A percentile compares a stretch with the other conserved stretches of the same genome.
These are phyloP conservation scores for Rubia yunnanensis DNA, from an alignment of 257 asterid genomes.

Conservation along the genomic window DNA sequence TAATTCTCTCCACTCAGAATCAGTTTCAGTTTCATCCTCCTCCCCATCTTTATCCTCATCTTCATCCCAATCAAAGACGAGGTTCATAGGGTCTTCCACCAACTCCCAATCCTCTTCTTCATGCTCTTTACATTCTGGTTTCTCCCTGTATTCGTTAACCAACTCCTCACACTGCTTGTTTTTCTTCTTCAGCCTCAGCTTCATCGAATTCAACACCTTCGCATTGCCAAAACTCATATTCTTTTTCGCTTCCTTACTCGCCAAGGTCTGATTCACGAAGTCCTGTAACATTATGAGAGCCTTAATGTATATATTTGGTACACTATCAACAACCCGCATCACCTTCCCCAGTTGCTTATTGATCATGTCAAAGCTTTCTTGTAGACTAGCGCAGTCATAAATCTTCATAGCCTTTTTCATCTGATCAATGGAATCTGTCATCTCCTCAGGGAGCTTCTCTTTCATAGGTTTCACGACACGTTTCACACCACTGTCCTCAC, in stretches of 20 bases:
- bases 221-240: conserved; percentile 94
- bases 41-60: conserved; percentile 40
- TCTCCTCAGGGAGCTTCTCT: conserved; percentile 83
- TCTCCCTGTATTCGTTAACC: conserved; percentile 70
- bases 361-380: conserved; percentile 91
- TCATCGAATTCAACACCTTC: conserved; percentile 88
- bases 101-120: conserved; percentile 50
- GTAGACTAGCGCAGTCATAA: conserved; percentile 88
- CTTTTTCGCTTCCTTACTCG: conserved; percentile 92
- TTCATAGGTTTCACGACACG: conserved; percentile 73
- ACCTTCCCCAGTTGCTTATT: conserved; percentile 92
- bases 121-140: conserved; percentile 68
- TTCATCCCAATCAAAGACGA: conserved; percentile 27
- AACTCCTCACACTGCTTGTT: conserved; percentile 70
- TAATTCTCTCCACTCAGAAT: conserved; percentile 70
- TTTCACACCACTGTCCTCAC: conserved; percentile 58
- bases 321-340: conserved; percentile 57
- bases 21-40: conserved; percentile 30
- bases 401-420: conserved; percentile 95
- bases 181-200: conserved; percentile 86
- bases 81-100: conserved; percentile 13
- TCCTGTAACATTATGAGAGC: conserved; percentile 91
- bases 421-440: conserved; percentile 78
- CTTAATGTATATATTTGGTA: conserved; percentile 75
- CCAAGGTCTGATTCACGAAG: conserved; percentile 62